Conservation (phyloP, 2,329 filamentous ascomycete species). For the Fusarium verrucosum region DNA sequence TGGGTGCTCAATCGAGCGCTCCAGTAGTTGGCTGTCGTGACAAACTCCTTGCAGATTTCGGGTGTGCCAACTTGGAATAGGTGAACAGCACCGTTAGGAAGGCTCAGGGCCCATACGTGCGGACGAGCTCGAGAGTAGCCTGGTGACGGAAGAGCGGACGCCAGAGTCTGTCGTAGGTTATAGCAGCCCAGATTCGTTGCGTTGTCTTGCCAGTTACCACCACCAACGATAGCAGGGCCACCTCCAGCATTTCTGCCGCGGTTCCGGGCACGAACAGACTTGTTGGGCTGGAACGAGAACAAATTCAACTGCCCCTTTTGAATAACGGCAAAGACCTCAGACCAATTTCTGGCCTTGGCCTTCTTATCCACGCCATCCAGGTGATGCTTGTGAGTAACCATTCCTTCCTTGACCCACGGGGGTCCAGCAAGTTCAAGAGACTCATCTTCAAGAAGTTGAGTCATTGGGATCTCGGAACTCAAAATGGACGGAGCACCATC, state of each 20-base stretch:
- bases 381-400: conserved; percentile 95
- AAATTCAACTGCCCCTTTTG: conserved; percentile 94
- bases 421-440: conserved; percentile 89
- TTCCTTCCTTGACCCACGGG: conserved; percentile 98
- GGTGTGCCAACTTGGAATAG: conserved; percentile 97
- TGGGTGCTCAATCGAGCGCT: conserved; percentile 93
- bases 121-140: conserved; percentile 92
- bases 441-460: conserved; percentile 87
- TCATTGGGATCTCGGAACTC: conserved; percentile 67
- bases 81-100: conserved; percentile 93
- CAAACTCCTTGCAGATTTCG: conserved; percentile 94
- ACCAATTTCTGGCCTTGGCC: conserved; percentile 94
- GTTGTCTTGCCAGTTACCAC: conserved; percentile 98
- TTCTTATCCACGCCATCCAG: conserved; percentile 90
- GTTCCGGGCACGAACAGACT: conserved; percentile 75
- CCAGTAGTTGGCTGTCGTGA: conserved; percentile 97
- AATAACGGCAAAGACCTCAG: conserved; percentile 93
- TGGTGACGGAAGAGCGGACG: conserved; percentile 86
- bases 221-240: conserved; percentile 77
- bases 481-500: conserved; percentile 57
- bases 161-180: conserved; percentile 88
- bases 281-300: conserved; percentile 90
- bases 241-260: conserved; percentile 62
- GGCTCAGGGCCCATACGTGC: conserved; percentile 91
- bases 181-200: conserved; percentile 90